Conservation (phyloP, 768 basidiomycete genomes). For the Galerina marginata region DNA sequence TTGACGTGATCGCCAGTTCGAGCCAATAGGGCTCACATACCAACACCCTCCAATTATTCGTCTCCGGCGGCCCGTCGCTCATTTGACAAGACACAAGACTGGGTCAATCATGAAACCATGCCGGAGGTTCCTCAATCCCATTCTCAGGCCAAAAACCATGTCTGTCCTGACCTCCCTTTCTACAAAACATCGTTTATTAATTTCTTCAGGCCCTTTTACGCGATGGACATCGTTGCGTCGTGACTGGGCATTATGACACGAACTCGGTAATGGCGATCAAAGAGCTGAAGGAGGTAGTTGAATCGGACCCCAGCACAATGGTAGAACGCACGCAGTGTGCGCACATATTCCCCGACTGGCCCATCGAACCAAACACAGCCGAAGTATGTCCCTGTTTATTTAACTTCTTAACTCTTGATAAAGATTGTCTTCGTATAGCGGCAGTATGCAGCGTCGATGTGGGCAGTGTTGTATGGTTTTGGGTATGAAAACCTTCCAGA, state of each 20-base stretch:
- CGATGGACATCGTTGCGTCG: conserved; percentile 39
- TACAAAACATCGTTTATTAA: too few relatives aligned
- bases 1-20: conserved; percentile 17
- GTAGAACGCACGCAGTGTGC: conserved; percentile 22
- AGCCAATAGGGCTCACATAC: conserved; percentile 15
- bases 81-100: conserved; percentile 25
- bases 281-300: conserved; percentile 18
- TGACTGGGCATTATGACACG: conserved; percentile 32
- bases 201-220: conserved; percentile 37
- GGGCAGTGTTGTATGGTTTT: conserved; percentile 32
- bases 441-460: conserved; percentile 28
- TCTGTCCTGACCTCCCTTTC: too few relatives aligned
- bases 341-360: conserved; percentile 34
- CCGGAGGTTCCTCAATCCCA: conserved; percentile 21
- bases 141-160: conserved; percentile 19
- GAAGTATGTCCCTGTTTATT: conserved; percentile 23
- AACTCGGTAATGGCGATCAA: conserved; percentile 1
- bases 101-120: conserved; percentile 21
- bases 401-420: conserved; percentile 4
- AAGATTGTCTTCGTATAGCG: conserved; percentile 17
- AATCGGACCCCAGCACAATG: neutral
- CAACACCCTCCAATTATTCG: conserved; percentile 22
- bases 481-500: conserved; percentile 26
- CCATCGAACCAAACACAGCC: conserved; percentile 18
- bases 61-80: conserved; percentile 21